Evolutionary conservation across 2,329 filamentous ascomycete species (phyloP).

Genomic region (Dothistroma septosporum): DNA sequence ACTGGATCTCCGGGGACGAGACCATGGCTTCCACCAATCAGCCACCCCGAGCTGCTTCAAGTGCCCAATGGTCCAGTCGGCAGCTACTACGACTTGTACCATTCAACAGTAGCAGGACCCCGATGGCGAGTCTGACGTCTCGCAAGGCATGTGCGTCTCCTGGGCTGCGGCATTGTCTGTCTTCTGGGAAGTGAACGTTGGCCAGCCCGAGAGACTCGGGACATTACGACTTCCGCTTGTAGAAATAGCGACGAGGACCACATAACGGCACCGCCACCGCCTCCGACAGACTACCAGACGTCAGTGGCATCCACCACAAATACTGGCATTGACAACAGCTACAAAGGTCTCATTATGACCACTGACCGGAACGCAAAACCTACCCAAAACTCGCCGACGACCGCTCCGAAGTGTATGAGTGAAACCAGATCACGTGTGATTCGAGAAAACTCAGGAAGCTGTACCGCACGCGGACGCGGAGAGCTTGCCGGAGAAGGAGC

Average conservation of each 20-base stretch:
- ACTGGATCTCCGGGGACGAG: not conserved
- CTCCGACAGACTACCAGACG: not conserved
- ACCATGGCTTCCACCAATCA: not conserved
- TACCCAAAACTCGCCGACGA: not conserved
- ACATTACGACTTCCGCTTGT: not conserved
- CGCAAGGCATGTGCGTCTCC: not conserved
- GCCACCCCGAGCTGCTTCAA: not conserved
- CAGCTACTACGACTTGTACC: not conserved
- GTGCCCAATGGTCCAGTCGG: not conserved
- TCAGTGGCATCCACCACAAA: not conserved
- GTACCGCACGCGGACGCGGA: not conserved
- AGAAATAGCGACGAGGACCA: not conserved
- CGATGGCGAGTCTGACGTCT: not conserved
- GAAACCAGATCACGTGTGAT: not conserved
- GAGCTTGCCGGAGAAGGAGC: not conserved
- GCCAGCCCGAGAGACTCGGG: not conserved
- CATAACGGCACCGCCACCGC: not conserved
- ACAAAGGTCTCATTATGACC: not conserved
- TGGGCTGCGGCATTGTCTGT: not conserved
- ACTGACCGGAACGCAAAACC: not conserved
- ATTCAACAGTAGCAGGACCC: not conserved
- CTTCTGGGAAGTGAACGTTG: not conserved
- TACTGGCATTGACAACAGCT: not conserved
- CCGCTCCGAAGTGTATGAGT: not conserved
- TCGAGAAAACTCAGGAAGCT: not conserved